Conservation (phyloP, 225 moss, liverwort and hornwort genomes). For the Bryum argenteum region DNA sequence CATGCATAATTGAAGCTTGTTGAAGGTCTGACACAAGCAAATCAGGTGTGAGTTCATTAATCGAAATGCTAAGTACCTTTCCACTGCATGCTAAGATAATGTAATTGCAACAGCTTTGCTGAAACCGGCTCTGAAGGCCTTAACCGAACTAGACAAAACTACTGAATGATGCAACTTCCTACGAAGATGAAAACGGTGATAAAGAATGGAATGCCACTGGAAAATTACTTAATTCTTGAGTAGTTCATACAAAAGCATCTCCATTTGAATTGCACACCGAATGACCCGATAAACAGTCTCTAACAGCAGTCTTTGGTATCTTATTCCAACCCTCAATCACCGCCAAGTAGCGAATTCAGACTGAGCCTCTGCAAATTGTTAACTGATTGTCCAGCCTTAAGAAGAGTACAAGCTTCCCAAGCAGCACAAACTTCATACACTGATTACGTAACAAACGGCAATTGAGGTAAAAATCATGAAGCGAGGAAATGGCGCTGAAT, state of each 20-base stretch:
- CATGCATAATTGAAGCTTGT: constrained; percentile 3
- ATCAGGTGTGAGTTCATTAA: not conserved
- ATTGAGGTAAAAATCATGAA: too few relatives aligned
- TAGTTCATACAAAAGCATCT: too few relatives aligned
- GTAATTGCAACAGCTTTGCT: not conserved
- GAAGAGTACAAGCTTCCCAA: not conserved
- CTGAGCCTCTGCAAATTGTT: not conserved
- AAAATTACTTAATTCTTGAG: too few relatives aligned
- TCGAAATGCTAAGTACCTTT: not conserved
- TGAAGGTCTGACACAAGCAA: constrained; percentile 9
- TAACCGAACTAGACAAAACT: not conserved
- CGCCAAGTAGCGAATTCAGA: not conserved
- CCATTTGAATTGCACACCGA: too few relatives aligned
- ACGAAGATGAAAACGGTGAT: not conserved
- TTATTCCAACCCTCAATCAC: not conserved
- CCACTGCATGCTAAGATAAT: not conserved
- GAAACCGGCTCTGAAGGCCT: not conserved
- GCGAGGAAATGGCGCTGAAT: too few relatives aligned
- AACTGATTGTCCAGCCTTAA: not conserved
- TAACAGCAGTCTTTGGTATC: not conserved
- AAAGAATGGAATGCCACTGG: too few relatives aligned
- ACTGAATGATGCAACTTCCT: not conserved
- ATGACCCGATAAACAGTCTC: not conserved
- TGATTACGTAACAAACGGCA: too few relatives aligned
- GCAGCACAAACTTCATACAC: too few relatives aligned